Evolutionary conservation across 1,284 basidiomycete species (phyloP).

Genomic region (Ganoderma meredithae): DNA sequence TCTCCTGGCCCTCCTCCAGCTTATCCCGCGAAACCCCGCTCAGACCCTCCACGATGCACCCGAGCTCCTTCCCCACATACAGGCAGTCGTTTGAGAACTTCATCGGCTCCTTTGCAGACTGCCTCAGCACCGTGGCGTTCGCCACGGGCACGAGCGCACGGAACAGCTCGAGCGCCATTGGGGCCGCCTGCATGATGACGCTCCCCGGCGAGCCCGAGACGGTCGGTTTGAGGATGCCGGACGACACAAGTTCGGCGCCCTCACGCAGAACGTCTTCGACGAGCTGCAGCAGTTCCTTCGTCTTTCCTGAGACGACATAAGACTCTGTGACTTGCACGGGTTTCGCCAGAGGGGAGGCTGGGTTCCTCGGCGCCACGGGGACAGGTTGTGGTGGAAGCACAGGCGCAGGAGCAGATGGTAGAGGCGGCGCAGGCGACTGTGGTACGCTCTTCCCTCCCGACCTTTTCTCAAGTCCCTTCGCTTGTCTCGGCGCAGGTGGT

Average conservation of each 20-base stretch:
- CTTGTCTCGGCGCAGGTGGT: slow-evolving; percentile 50
- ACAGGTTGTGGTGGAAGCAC: slow-evolving; percentile 21
- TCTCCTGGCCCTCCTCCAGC: slow-evolving; percentile 56
- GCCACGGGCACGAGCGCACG: slow-evolving; percentile 83
- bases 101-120: slow-evolving; percentile 70
- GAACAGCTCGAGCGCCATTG: slow-evolving; percentile 82
- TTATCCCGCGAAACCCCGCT: slow-evolving; percentile 48
- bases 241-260: slow-evolving; percentile 60
- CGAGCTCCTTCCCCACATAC: slow-evolving; percentile 66
- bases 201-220: slow-evolving; percentile 51
- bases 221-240: slow-evolving; percentile 54
- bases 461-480: slow-evolving; percentile 64
- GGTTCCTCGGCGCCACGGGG: background rate
- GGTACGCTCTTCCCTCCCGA: slow-evolving; percentile 53
- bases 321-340: slow-evolving; percentile 50
- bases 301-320: slow-evolving; percentile 64
- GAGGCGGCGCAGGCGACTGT: slow-evolving; percentile 33
- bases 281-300: slow-evolving; percentile 62
- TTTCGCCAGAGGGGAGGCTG: slow-evolving; percentile 17
- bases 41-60: slow-evolving; percentile 44
- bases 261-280: slow-evolving; percentile 68
- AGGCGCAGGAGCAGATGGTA: slow-evolving; percentile 33
- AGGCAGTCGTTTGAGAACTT: slow-evolving; percentile 89
- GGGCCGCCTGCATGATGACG: slow-evolving; percentile 65
- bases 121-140: slow-evolving; percentile 59